phyloP scores from a whole-genome alignment of 1,139 yeast species.

The Saccharomyces uvarum region DNA sequence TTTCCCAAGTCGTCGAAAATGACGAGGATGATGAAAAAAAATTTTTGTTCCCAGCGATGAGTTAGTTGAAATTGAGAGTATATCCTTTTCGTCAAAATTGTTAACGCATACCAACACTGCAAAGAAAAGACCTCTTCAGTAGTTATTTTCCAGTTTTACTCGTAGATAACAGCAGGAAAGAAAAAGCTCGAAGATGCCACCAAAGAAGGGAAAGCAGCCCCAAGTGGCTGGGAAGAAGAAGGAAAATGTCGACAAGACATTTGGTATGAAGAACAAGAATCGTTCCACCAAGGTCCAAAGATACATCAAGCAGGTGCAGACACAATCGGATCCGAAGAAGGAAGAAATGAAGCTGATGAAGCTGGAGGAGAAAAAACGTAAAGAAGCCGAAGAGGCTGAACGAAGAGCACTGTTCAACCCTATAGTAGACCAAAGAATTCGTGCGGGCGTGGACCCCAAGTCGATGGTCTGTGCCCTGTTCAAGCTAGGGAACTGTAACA shows the following conservation, averaged over 20 bases:
- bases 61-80: not conserved
- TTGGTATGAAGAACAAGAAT: constrained; percentile 90
- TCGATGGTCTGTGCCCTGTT: constrained; percentile 85
- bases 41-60: not conserved
- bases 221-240: constrained; percentile 63
- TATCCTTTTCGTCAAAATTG: not conserved
- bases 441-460: constrained; percentile 97
- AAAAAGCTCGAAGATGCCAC: constrained; percentile 41
- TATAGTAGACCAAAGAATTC: constrained; percentile 73
- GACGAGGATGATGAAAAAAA: not conserved
- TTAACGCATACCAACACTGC: not conserved
- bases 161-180: not conserved
- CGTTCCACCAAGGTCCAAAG: constrained; percentile 88
- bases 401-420: constrained; percentile 70
- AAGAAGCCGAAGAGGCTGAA: constrained; percentile 81
- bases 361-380: constrained; percentile 84
- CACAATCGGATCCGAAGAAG: constrained; percentile 61
- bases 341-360: constrained; percentile 71
- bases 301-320: constrained; percentile 69
- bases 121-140: not conserved
- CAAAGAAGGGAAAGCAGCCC: constrained; percentile 67
- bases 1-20: not conserved
- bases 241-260: constrained; percentile 80
- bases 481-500: constrained; percentile 82
- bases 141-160: not conserved